Evolutionary conservation across 129 eudicot species (phyloP), one percentile per base, ranked within the genome.

Genomic region (Pseudognaphalium luteoalbum): DNA sequence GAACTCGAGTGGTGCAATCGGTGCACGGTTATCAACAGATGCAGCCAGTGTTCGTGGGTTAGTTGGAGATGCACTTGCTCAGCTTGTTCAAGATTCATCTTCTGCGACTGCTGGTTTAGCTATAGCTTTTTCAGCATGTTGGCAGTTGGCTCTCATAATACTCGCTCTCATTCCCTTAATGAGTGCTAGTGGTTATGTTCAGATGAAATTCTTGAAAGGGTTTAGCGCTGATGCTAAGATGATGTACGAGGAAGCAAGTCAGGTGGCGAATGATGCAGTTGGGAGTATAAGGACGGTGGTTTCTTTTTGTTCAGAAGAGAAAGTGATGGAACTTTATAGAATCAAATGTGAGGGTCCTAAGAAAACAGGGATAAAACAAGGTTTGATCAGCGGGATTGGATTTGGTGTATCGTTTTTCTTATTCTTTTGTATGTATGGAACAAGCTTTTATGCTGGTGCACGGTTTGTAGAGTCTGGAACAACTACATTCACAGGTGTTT

Each of bases 261-360:
- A 91, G 74, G 91, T 91, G 25, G 96, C 89, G 0, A 91, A 76
- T 60, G 96, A 92, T 86, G 97, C 97, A 25, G 97, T 89, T 5
- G 97, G 97, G 21, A 89, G 97, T 33, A 89, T 89, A 81, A 81
- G 97, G 74, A 91, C 97, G 15, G 85, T 91, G 5, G 95, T 96
- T 47, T 91, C 97, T 21, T 91, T 88, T 78, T 91, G 96, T 76
- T 92, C 96, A 7, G 96, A 89, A 80, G 97, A 89, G 67, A 88
- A 89, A 83, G 85, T 88, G 52, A 87, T 89, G 84, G 81, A 80
- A 35, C 74, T 87, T 35, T 88, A 87, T 76, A 74, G 65, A 67
- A 69, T 33, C 75, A 91, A 85, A 80, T 89, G 97, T 6, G 92
- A 89, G 50, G 91, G 86, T 22, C 96, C 95, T 3, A 81, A 59